Percentiles rank a stretch among this genome's conserved stretches.
Conservation (phyloP, 768 basidiomycete species). For the Serendipita sp. region DNA sequence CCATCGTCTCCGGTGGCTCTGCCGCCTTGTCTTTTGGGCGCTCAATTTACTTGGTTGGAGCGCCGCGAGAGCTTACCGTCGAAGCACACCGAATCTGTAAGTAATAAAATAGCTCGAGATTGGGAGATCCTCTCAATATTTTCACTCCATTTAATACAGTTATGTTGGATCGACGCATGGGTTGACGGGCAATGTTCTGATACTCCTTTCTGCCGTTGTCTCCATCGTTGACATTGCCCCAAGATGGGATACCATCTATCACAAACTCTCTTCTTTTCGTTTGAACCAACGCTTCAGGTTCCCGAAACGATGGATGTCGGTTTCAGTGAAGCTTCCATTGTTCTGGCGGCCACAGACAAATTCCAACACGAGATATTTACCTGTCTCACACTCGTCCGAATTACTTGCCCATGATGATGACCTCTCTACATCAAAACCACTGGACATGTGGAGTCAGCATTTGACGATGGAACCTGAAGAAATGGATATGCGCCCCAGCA, state of each 20-base stretch:
- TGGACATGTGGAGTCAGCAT: too few relatives aligned
- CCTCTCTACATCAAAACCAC: too few relatives aligned
- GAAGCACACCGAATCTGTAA: conserved; percentile 32
- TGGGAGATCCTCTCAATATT: neutral
- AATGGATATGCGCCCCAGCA: too few relatives aligned
- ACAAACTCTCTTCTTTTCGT: too few relatives aligned
- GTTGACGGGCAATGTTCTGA: conserved; percentile 40
- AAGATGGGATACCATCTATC: conserved; percentile 10
- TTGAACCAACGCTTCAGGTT: too few relatives aligned
- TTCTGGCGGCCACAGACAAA: too few relatives aligned
- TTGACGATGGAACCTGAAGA: too few relatives aligned
- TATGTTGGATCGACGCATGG: conserved; percentile 39
- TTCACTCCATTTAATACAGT: conserved; percentile 11
- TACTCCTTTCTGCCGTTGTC: conserved; percentile 30
- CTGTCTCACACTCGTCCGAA: too few relatives aligned
- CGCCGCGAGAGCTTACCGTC: conserved; percentile 24
- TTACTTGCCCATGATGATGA: too few relatives aligned
- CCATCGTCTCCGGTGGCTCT: conserved; percentile 37
- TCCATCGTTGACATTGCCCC: conserved; percentile 39
- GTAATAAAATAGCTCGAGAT: neutral
- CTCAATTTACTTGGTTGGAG: neutral
- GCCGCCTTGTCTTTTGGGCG: conserved; percentile 9
- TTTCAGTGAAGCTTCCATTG: too few relatives aligned
- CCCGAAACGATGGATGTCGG: too few relatives aligned
- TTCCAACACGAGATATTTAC: too few relatives aligned